Conservation (phyloP, 2,329 filamentous ascomycete species). For the Lasiodiplodia theobromae region DNA sequence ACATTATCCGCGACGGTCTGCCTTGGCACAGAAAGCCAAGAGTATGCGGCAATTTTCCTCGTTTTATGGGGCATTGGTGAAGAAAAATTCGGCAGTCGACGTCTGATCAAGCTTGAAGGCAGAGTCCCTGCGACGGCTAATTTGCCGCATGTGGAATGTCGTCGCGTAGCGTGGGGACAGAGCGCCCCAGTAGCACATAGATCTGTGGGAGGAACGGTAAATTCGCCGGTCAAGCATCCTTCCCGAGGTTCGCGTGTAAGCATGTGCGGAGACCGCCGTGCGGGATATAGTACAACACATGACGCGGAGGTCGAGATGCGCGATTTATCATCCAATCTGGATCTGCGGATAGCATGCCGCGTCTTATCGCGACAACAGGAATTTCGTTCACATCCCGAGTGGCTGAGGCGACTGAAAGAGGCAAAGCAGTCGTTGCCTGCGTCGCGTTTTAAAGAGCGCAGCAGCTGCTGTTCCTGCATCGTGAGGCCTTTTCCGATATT, state of each 20-base stretch:
- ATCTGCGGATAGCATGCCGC: not conserved
- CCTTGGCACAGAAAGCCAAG: no score
- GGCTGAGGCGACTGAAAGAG: not conserved
- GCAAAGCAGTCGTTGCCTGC: not conserved
- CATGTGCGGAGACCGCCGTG: not conserved
- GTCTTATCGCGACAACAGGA: not conserved
- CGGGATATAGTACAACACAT: not conserved
- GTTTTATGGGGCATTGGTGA: no score
- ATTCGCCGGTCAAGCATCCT: not conserved
- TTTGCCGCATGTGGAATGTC: not conserved
- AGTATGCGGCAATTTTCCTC: no score
- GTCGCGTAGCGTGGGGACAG: not conserved
- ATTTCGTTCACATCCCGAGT: not conserved
- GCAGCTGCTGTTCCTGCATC: not conserved
- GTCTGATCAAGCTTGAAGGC: not conserved
- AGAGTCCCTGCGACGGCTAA: not conserved
- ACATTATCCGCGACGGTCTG: no score
- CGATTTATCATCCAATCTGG: conserved; percentile 21
- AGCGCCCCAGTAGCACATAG: not conserved
- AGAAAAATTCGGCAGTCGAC: not conserved
- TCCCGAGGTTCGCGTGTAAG: not conserved
- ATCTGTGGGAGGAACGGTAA: not conserved
- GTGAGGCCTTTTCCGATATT: not conserved
- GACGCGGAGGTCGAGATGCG: not conserved
- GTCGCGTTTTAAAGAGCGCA: not conserved